Percentiles rank a stretch among this genome's conserved stretches.
Conservation (phyloP, 2,329 filamentous ascomycete species). For the Calonectria honghensis region DNA sequence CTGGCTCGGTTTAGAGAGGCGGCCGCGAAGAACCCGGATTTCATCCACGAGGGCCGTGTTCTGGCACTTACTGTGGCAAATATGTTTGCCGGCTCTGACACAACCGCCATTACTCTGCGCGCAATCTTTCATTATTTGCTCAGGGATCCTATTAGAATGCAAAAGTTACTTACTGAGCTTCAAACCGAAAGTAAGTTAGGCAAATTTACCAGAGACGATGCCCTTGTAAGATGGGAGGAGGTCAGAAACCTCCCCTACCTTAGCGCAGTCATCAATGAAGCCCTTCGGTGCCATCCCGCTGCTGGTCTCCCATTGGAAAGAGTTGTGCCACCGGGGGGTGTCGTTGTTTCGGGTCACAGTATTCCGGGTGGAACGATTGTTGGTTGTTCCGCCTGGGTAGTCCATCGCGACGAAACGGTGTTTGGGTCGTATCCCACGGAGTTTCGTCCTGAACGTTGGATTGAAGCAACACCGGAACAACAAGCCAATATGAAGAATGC, state of each 20-base stretch:
- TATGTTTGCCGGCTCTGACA: conserved; percentile 49
- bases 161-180: conserved; percentile 75
- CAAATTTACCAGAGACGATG: conserved; percentile 67
- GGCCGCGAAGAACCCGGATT: conserved; percentile 36
- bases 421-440: conserved; percentile 80
- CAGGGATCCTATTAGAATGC: conserved; percentile 58
- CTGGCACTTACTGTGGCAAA: conserved; percentile 43
- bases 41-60: conserved; percentile 40
- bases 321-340: conserved; percentile 78
- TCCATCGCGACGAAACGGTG: conserved; percentile 79
- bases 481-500: conserved; percentile 43
- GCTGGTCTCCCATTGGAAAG: conserved; percentile 83
- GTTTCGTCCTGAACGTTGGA: conserved; percentile 82
- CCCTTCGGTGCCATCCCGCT: conserved; percentile 84
- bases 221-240: conserved; percentile 81
- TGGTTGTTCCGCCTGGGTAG: conserved; percentile 83
- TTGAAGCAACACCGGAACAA: conserved; percentile 67
- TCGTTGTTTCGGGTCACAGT: conserved; percentile 75
- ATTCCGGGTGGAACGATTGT: conserved; percentile 82
- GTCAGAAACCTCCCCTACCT: conserved; percentile 82
- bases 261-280: conserved; percentile 85
- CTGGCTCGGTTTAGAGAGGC: conserved; percentile 43
- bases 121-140: conserved; percentile 44
- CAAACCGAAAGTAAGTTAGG: conserved; percentile 74
- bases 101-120: conserved; percentile 43